phyloP scores from a whole-genome alignment of 495 filamentous ascomycete genomes.

The Endocarpon pusillum region DNA sequence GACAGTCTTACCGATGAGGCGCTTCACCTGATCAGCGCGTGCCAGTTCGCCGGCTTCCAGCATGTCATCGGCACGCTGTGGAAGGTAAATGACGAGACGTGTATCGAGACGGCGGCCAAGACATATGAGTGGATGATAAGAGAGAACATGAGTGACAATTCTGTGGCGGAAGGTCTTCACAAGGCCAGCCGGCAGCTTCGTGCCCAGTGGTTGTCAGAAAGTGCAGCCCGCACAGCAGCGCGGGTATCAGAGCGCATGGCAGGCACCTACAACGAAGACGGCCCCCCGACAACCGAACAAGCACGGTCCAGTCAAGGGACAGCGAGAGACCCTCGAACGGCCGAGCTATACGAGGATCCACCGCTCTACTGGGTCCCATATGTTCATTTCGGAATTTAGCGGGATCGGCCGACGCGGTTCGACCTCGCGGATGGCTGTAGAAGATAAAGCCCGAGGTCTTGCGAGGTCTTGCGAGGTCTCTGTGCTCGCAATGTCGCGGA shows the following conservation, averaged over 20 bases:
- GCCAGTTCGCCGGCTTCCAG: slow-evolving; percentile 21
- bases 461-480: no score
- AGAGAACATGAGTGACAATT: slow-evolving; percentile 11
- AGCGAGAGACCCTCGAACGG: neutral
- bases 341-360: neutral
- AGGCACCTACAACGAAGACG: no score
- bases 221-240: neutral
- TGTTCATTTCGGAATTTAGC: slow-evolving; percentile 8
- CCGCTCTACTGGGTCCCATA: slow-evolving; percentile 6
- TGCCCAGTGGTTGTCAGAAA: slow-evolving; percentile 2
- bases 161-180: slow-evolving; percentile 13
- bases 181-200: slow-evolving; percentile 4
- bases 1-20: slow-evolving; percentile 15
- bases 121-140: slow-evolving; percentile 13
- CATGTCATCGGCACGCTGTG: slow-evolving; percentile 20
- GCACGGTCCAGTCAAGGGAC: no score
- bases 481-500: no score
- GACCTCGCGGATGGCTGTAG: no score
- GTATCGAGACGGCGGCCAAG: slow-evolving; percentile 14
- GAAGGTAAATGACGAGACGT: slow-evolving; percentile 11
- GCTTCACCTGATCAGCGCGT: slow-evolving; percentile 19
- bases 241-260: slow-evolving; percentile 1
- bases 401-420: no score
- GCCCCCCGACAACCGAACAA: no score
- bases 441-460: no score